Evolutionary conservation across 257 asterid species (phyloP), one percentile per base, ranked within the genome.

Genomic region (Fraxinus quadrangulata): DNA sequence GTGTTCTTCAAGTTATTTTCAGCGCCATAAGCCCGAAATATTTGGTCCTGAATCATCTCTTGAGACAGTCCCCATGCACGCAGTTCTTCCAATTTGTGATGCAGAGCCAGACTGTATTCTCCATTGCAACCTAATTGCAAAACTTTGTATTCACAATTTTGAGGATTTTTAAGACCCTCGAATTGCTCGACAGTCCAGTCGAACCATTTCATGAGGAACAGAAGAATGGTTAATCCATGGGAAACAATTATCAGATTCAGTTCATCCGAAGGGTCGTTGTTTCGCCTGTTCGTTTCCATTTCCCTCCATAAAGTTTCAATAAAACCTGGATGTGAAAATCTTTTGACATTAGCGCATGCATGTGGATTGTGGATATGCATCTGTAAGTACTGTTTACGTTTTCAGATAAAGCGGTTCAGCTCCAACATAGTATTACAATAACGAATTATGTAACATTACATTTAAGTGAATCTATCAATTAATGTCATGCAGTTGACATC

Each of bases 191-290:
- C 87, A 0, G 86, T 88, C 97, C 97, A 92, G 24, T 86, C 80
- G 81, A 92, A 92, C 93, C 93, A 92, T 81, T 87, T 92, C 94
- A 87, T 92, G 0, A 92, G 89, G 28, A 92, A 81, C 0, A 92
- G 77, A 49, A 90, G 89, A 79, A 87, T 84, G 0, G 89, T 79
- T n/a, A 92, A 79, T 61, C 93, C 97, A 68, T 91, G 97, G 2
- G 92, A 87, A 21, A 90, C 90, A 1, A 90, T 73, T 30, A 91
- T 84, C 74, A 91, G 49, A 78, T 88, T 85, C 66, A 82, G 39
- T 16, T 87, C 92, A 1, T 79, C 77, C 13, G 71, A 56, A 1
- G 76, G 24, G 11, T 79, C 73, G 0, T 54, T n/a, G 4, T n/a
- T 59, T 21, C 81, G 82, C 24, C 82, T 83, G 77, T 72, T 81